Evolutionary conservation across 805 yeast species (phyloP), one percentile per base, ranked within the genome.

Genomic region (Yarrowia alimentaria): DNA sequence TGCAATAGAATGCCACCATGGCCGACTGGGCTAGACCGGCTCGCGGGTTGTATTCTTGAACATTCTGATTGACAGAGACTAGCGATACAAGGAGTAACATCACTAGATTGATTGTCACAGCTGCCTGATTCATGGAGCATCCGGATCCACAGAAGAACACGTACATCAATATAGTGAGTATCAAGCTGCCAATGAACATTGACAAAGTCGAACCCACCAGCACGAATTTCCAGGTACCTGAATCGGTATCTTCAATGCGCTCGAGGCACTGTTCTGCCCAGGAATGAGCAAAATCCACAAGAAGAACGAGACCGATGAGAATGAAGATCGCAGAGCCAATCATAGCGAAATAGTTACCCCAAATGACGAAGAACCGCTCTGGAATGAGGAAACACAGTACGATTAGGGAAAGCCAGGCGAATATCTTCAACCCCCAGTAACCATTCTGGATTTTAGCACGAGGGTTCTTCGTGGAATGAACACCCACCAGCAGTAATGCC

Each of bases 261-360:
- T 83, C 89, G 50, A 93, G 75, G 65, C 99, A 93, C 6, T 85
- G 85, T 61, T 93, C 99, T 0, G 98, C 97, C 96, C 97, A 93
- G 58, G 91, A 91, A 67, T 93, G 98, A 4, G 99, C 98, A 73
- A 88, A 93, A 66, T 93, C 99, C 24, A 93, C 97, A 42, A 93
- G 71, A 43, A 93, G 72, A 11, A 94, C 84, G 53, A 93, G 75
- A 1, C 99, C 99, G 55, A 93, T 86, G 12, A 93, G 81, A 28
- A 91, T 77, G 68, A 93, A 93, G 4, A 89, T 62, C 3, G 91
- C 84, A 34, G 96, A 87, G 59, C 88, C 82, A 5, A 88, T 68
- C 22, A 90, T 83, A 5, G 97, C 88, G 34, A 93, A 72, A 69
- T 88, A 81, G 65, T 87, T 93, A 1, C 99, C 97, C 81, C 95